A percentile compares a stretch with the other conserved stretches of the same genome.
These are phyloP conservation scores for Paraurostyla sp. DNA, from an alignment of 73 alveolate species.

Conservation along the genomic window DNA sequence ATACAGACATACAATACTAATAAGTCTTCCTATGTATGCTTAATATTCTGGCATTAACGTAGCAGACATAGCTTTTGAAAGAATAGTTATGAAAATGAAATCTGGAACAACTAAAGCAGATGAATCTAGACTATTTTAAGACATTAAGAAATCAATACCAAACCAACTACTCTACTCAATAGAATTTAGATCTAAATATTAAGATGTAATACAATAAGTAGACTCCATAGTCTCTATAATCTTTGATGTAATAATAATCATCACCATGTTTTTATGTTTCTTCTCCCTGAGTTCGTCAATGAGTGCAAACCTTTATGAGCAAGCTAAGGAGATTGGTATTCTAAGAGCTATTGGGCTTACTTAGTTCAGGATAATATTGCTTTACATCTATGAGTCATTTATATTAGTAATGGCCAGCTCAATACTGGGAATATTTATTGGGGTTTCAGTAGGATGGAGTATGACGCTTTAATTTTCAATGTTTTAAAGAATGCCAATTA, in stretches of 20 bases:
- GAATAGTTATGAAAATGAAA: background rate
- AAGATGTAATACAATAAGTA: background rate
- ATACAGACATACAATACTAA: background rate
- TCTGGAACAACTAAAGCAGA: background rate
- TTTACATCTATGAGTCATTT: constrained; percentile 95
- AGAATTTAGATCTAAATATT: background rate
- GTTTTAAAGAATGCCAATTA: constrained; percentile 77
- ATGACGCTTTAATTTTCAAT: constrained; percentile 93
- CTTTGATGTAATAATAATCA: constrained; percentile 83
- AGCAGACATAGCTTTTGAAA: background rate
- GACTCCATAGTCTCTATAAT: constrained; percentile 70
- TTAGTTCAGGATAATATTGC: constrained; percentile 73
- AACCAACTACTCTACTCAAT: background rate
- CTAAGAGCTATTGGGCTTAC: constrained; percentile 94
- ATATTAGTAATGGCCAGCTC: constrained; percentile 92
- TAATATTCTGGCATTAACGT: background rate
- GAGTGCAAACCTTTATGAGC: constrained; percentile 96
- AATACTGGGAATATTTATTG: constrained; percentile 92
- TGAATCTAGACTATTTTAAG: background rate
- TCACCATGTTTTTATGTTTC: constrained; percentile 95
- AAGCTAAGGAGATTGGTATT: constrained; percentile 95
- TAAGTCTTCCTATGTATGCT: background rate
- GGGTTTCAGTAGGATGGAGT: constrained; percentile 94
- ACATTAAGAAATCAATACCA: background rate
- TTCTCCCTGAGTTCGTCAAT: constrained; percentile 96